Percentiles rank a stretch among this genome's conserved stretches.
These are phyloP conservation scores for Akanthomyces lecanii DNA, from an alignment of 2,329 filamentous ascomycete species.

Conservation along the genomic window DNA sequence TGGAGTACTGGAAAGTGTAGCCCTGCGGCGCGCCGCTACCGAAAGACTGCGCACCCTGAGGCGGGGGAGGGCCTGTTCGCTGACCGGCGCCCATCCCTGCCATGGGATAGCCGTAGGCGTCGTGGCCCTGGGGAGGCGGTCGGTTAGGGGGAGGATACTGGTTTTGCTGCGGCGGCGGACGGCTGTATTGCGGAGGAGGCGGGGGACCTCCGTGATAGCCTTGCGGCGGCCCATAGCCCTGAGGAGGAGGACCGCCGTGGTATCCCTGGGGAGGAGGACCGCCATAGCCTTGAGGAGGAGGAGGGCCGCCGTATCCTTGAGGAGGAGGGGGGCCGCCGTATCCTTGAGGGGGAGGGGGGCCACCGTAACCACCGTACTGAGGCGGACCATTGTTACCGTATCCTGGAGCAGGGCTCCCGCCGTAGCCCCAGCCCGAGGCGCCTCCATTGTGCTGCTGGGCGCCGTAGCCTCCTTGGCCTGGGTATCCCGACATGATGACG, in stretches of 20 bases:
- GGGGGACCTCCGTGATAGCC: conserved; percentile 16
- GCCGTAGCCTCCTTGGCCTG: conserved; percentile 39
- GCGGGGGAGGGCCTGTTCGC: conserved; percentile 38
- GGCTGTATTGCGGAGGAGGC: conserved; percentile 22
- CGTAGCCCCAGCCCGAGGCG: conserved; percentile 26
- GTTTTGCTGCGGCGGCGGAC: conserved; percentile 20
- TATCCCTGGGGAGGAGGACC: conserved; percentile 23
- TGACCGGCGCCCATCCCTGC: conserved; percentile 27
- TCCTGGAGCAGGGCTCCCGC: conserved; percentile 25
- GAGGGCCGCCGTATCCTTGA: conserved; percentile 20
- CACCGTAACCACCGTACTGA: conserved; percentile 23
- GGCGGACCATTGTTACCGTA: conserved; percentile 25
- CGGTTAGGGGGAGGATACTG: conserved; percentile 23
- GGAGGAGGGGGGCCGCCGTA: conserved; percentile 23
- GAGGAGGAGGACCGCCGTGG: conserved; percentile 22
- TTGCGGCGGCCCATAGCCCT: conserved; percentile 22
- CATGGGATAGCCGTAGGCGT: conserved; percentile 45
- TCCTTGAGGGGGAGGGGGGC: conserved; percentile 22
- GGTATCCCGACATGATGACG: conserved; percentile 36
- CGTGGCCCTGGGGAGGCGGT: conserved; percentile 40
- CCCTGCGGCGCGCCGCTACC: conserved; percentile 63
- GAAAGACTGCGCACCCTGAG: conserved; percentile 51
- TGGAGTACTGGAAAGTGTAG: conserved; percentile 73
- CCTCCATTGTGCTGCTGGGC: conserved; percentile 29
- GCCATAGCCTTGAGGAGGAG: conserved; percentile 22